These are phyloP conservation scores for Aquilaria agallochum DNA, from an alignment of 441 rosid genomes.

Conservation along the genomic window DNA sequence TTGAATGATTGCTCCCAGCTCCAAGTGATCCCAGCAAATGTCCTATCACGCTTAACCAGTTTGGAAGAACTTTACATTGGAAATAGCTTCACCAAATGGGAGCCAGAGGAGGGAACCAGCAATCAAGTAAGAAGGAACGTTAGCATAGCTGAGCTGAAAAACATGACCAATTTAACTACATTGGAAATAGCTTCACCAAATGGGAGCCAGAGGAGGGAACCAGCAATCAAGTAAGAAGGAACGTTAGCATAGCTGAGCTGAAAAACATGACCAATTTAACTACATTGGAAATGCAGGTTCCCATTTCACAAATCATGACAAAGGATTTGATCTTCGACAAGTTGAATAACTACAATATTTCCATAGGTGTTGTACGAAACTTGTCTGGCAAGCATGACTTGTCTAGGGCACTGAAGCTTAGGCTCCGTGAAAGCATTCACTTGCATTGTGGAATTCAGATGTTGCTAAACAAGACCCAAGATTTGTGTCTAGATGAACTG, in stretches of 20 bases:
- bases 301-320: constrained; percentile 5
- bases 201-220: constrained; percentile 5
- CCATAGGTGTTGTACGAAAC: constrained; percentile 7
- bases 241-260: constrained; percentile 11
- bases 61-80: constrained; percentile 20
- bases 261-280: constrained; percentile 10
- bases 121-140: constrained; percentile 2
- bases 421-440: not conserved
- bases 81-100: constrained; percentile 16
- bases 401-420: constrained; percentile 10
- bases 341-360: constrained; percentile 7
- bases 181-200: constrained; percentile 12
- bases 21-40: constrained; percentile 12
- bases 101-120: not conserved
- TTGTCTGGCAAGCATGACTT: not conserved
- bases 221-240: not conserved
- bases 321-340: constrained; percentile 1
- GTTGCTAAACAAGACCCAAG: constrained; percentile 10
- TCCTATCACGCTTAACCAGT: constrained; percentile 18
- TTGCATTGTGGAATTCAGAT: constrained; percentile 1
- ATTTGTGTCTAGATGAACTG: constrained; percentile 7
- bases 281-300: constrained; percentile 12
- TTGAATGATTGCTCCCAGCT: constrained; percentile 10
- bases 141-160: constrained; percentile 12
- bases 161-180: constrained; percentile 7